Percentiles rank a stretch among this genome's conserved stretches.
phyloP scores from a whole-genome alignment of 2,329 filamentous ascomycete genomes.

The Venturiaceae sp. region DNA sequence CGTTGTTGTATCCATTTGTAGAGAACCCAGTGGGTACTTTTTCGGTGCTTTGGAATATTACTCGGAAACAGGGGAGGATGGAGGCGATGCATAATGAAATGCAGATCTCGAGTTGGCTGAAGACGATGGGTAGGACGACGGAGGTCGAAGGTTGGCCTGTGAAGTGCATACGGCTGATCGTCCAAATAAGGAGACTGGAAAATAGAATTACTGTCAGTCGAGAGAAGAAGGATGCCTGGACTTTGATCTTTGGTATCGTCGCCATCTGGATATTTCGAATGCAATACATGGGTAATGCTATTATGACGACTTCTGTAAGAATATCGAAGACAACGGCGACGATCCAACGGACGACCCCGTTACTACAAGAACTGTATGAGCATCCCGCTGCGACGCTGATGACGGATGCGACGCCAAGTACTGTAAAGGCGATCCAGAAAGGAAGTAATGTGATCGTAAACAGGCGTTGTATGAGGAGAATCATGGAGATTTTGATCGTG shows the following conservation, averaged over 20 bases:
- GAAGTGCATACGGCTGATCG: neutral
- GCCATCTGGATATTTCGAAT: constrained; percentile 6
- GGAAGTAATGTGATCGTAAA: neutral
- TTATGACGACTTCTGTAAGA: constrained; percentile 3
- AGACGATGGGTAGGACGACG: constrained; percentile 2
- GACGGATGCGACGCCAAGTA: neutral
- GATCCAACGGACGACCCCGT: neutral
- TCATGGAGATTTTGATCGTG: constrained; percentile 5
- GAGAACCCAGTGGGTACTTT: neutral
- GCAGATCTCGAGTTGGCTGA: constrained; percentile 2
- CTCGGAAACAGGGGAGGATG: constrained; percentile 6
- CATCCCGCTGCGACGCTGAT: constrained; percentile 1
- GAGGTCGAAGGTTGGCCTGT: neutral
- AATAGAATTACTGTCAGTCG: constrained; percentile 1
- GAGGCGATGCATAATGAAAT: constrained; percentile 3
- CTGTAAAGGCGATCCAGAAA: neutral
- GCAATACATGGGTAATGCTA: constrained; percentile 4
- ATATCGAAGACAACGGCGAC: constrained; percentile 1
- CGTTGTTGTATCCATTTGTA: neutral
- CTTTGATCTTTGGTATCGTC: neutral
- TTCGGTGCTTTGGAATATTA: constrained; percentile 7
- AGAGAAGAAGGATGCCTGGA: constrained; percentile 3
- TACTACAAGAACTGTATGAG: neutral
- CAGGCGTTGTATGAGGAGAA: constrained; percentile 5
- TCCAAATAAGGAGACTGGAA: constrained; percentile 1